These are phyloP conservation scores for Trametes meyenii DNA, from an alignment of 768 basidiomycete species.

Conservation along the genomic window DNA sequence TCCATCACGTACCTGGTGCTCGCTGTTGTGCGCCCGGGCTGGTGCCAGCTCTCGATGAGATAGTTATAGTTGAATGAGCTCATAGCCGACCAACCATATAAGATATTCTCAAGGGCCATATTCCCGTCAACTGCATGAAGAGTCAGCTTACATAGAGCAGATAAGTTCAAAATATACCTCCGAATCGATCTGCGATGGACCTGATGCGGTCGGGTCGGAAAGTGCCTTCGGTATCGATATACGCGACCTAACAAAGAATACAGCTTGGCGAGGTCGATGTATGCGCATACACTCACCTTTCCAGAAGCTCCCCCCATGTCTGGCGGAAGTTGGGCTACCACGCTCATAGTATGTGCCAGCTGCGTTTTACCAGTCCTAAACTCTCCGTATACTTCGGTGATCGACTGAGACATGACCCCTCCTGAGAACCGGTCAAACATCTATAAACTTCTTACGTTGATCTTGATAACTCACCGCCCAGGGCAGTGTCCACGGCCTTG, in stretches of 20 bases:
- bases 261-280: no score
- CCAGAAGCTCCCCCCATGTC: slow-evolving; percentile 92
- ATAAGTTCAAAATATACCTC: slow-evolving; percentile 33
- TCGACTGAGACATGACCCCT: slow-evolving; percentile 89
- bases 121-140: slow-evolving; percentile 68
- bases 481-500: slow-evolving; percentile 85
- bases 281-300: slow-evolving; percentile 51
- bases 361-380: slow-evolving; percentile 97
- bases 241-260: slow-evolving; percentile 64
- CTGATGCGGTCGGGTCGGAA: slow-evolving; percentile 94
- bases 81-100: slow-evolving; percentile 63
- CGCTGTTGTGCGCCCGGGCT: slow-evolving; percentile 92
- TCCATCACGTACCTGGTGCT: slow-evolving; percentile 68
- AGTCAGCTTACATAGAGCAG: neutral
- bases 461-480: slow-evolving; percentile 65
- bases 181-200: slow-evolving; percentile 90
- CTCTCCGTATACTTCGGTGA: slow-evolving; percentile 96
- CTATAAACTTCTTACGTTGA: neutral
- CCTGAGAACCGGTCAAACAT: slow-evolving; percentile 46
- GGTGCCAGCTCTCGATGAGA: slow-evolving; percentile 13
- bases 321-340: slow-evolving; percentile 83
- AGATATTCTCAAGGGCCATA: slow-evolving; percentile 85
- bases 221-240: slow-evolving; percentile 92
- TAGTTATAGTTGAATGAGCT: neutral
- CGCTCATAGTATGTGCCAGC: slow-evolving; percentile 93